These are phyloP conservation scores for Parachaetomium inaequale DNA, from an alignment of 495 filamentous ascomycete genomes.

Conservation along the genomic window DNA sequence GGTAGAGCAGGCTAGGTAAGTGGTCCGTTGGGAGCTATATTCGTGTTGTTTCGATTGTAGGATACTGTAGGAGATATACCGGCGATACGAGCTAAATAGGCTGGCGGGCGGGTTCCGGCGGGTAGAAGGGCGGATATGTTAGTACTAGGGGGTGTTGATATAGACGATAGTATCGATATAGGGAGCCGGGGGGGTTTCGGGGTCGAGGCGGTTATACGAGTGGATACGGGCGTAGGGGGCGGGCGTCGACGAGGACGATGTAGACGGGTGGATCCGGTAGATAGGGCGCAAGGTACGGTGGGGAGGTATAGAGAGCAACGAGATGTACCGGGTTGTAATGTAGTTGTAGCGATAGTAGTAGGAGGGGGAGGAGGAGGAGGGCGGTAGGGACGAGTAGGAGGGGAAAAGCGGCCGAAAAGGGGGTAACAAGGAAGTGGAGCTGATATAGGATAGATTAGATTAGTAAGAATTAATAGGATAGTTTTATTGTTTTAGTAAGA, in stretches of 20 bases:
- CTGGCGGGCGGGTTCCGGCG: no score
- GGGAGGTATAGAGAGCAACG: not conserved
- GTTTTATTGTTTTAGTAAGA: no score
- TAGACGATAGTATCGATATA: no score
- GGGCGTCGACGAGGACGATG: not conserved
- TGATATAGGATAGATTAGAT: no score
- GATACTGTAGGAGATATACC: not conserved
- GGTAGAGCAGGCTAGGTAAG: not conserved
- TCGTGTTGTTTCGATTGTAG: not conserved
- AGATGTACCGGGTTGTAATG: not conserved
- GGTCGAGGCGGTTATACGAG: no score
- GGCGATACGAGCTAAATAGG: not conserved
- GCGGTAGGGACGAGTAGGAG: no score
- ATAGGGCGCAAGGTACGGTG: not conserved
- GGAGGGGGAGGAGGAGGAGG: not conserved
- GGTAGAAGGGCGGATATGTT: no score
- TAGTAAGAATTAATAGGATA: no score
- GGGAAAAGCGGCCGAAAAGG: no score
- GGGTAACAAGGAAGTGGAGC: no score
- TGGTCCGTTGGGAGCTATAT: not conserved
- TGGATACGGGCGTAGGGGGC: not conserved
- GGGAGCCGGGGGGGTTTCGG: no score
- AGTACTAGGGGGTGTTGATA: no score
- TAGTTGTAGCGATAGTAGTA: not conserved
- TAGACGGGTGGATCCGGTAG: not conserved